Base-by-base conservation (phyloP, 345 rosid genomes). In the Salix dunnii region DNA sequence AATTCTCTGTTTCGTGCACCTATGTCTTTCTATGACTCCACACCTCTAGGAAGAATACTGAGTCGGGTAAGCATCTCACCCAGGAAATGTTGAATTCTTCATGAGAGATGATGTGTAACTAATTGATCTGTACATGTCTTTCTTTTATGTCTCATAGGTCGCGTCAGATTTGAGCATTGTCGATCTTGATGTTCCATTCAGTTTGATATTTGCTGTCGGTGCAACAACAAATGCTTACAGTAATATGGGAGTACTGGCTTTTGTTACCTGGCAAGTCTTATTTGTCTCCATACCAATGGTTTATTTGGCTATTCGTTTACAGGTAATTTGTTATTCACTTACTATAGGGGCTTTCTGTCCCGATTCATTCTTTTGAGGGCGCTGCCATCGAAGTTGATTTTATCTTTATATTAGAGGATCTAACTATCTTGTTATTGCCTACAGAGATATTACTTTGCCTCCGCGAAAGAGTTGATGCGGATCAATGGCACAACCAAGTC, bases 401-500 rank as follows among this genome's bases (percentile, higher is more conserved):
- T 10, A 42, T 33, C 9, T 38, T 48, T 42, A 35, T 51, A 49
- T 36, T 43, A 36, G 9, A 55, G 14, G 55, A 28, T n/a, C 36
- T 35, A 35, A 35, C 36, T 75, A 9, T 23, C 17, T 60, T 35
- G 38, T n/a, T 21, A 18, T 43, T 38, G 65, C 64, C 38, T 36
- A 28, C 91, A 93, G 98, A 89, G 86, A 74, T 96, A 91, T 78
- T 96, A 96, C 79, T 91, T 90, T 74, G 82, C 95, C 36, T 53
- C 94, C 43, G 97, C 95, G 14, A 96, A 93, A 76, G 99, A 96
- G 84, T 75, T 96, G 77, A 96, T 93, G 98, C 81, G 97, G 74
- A 83, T 92, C 65, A 91, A 96, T 70, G 99, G 98, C 77, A 90
- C 95, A 20, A 96, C 99, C 74, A 96, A 89, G 83, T 96, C 99